Conservation (phyloP, 192 early-diverging fungal species). For the Podila minutissima region DNA sequence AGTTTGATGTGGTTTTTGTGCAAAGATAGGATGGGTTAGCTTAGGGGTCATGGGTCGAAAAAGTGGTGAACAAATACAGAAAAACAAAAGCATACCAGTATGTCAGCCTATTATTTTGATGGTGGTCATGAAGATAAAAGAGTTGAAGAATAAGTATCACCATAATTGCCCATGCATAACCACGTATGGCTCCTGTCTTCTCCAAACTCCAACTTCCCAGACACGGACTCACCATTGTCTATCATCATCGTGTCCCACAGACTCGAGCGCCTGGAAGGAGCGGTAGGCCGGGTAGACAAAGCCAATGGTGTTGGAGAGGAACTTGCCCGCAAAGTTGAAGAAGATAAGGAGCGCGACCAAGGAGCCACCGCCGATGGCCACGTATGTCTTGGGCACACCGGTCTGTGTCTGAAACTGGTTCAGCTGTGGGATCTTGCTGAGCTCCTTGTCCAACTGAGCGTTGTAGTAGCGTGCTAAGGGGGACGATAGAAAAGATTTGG, state of each 20-base stretch:
- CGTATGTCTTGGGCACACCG: slow-evolving; percentile 86
- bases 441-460: slow-evolving; percentile 72
- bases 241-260: slow-evolving; percentile 74
- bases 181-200: too few relatives aligned
- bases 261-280: slow-evolving; percentile 93
- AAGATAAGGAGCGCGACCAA: slow-evolving; percentile 79
- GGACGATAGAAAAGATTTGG: not conserved
- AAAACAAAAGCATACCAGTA: slow-evolving; percentile 70
- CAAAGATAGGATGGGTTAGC: not conserved
- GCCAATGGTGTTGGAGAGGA: slow-evolving; percentile 85
- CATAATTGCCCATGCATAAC: not conserved
- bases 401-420: slow-evolving; percentile 75
- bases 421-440: slow-evolving; percentile 69
- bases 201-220: not conserved
- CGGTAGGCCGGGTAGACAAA: slow-evolving; percentile 92
- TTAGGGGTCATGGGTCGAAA: not conserved
- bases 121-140: not conserved
- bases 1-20: not conserved
- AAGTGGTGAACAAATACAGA: not conserved
- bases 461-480: slow-evolving; percentile 24
- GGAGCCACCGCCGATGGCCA: slow-evolving; percentile 66
- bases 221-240: slow-evolving; percentile 70
- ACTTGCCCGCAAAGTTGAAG: slow-evolving; percentile 82
- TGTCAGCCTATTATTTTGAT: slow-evolving; percentile 57
- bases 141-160: not conserved